Percentiles rank a stretch among this genome's conserved stretches.
Evolutionary conservation across 1,139 yeast genomes (phyloP).

Genomic region (Yamadazyma mexicana): DNA sequence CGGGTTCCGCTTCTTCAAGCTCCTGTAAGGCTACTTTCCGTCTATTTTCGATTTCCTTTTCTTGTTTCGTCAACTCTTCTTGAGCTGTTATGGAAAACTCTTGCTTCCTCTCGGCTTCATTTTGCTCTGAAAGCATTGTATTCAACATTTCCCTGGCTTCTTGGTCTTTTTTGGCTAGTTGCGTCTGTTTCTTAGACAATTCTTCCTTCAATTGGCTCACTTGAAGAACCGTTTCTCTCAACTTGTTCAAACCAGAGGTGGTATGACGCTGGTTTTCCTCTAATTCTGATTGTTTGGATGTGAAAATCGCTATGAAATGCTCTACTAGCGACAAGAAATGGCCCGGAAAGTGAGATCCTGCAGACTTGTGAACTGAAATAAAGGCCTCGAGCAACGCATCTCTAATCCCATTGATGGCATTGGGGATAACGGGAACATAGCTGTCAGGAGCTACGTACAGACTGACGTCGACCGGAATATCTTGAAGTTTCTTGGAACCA

Average conservation of each 20-base stretch:
- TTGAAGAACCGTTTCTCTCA: conserved; percentile 74
- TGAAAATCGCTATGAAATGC: conserved; percentile 47
- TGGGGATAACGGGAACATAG: conserved; percentile 14
- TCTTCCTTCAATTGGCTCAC: conserved; percentile 61
- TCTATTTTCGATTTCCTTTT: conserved; percentile 57
- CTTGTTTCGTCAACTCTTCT: conserved; percentile 68
- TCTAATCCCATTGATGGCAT: conserved; percentile 27
- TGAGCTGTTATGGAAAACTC: conserved; percentile 83
- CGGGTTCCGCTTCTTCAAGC: conserved; percentile 77
- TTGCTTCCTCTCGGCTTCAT: conserved; percentile 87
- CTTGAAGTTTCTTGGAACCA: conserved; percentile 39
- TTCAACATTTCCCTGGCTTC: conserved; percentile 75
- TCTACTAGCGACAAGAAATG: conserved; percentile 54
- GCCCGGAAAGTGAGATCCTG: conserved; percentile 25
- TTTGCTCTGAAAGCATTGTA: conserved; percentile 82
- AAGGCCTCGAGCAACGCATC: conserved; percentile 51
- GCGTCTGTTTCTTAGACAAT: conserved; percentile 54
- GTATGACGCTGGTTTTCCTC: conserved; percentile 75
- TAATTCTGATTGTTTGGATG: conserved; percentile 44
- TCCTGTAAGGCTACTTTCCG: conserved; percentile 58
- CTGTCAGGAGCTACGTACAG: conserved; percentile 33
- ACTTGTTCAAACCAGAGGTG: conserved; percentile 68
- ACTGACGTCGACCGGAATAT: conserved; percentile 54
- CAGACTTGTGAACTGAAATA: conserved; percentile 43
- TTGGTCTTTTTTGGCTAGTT: conserved; percentile 54